These are phyloP conservation scores for Amauroascus verrucosus DNA, from an alignment of 2,329 filamentous ascomycete genomes.

Conservation along the genomic window DNA sequence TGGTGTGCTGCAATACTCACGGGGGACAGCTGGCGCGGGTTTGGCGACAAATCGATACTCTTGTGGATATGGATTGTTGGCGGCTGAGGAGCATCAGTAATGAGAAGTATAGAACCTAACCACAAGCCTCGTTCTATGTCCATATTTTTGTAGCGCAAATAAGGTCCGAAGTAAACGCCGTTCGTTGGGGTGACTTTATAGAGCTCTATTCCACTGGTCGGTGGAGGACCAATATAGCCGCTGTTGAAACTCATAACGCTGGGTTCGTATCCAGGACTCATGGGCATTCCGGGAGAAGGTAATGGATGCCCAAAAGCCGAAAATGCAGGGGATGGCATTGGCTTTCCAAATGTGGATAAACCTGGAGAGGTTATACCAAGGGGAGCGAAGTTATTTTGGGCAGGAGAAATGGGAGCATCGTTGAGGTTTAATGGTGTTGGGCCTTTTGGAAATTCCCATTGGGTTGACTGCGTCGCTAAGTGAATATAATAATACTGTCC, in stretches of 20 bases:
- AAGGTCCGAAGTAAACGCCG: constrained; percentile 95
- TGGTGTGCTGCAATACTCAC: constrained; percentile 81
- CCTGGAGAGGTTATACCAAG: constrained; percentile 25
- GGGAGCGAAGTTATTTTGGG: constrained; percentile 56
- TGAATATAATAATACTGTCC: constrained; percentile 99
- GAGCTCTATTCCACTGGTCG: constrained; percentile 78
- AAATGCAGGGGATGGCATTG: constrained; percentile 62
- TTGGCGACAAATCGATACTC: constrained; percentile 81
- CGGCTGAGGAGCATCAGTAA: constrained; percentile 82
- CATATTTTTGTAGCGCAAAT: constrained; percentile 94
- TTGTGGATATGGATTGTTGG: constrained; percentile 94
- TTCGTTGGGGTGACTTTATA: constrained; percentile 92
- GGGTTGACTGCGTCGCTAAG: constrained; percentile 83
- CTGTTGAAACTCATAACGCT: constrained; percentile 74
- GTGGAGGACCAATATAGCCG: constrained; percentile 84
- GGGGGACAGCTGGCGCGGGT: constrained; percentile 74
- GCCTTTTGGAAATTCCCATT: constrained; percentile 98
- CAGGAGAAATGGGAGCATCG: constrained; percentile 70
- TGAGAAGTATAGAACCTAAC: constrained; percentile 86
- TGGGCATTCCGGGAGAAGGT: constrained; percentile 69
- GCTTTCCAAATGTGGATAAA: constrained; percentile 40
- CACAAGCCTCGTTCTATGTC: constrained; percentile 82
- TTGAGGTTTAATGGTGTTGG: constrained; percentile 82
- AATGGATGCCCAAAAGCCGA: constrained; percentile 51
- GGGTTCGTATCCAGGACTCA: constrained; percentile 74